A percentile compares a stretch with the other conserved stretches of the same genome.
These are phyloP conservation scores for Paraleonurus japonicus DNA, from an alignment of 257 asterid genomes.

Conservation along the genomic window DNA sequence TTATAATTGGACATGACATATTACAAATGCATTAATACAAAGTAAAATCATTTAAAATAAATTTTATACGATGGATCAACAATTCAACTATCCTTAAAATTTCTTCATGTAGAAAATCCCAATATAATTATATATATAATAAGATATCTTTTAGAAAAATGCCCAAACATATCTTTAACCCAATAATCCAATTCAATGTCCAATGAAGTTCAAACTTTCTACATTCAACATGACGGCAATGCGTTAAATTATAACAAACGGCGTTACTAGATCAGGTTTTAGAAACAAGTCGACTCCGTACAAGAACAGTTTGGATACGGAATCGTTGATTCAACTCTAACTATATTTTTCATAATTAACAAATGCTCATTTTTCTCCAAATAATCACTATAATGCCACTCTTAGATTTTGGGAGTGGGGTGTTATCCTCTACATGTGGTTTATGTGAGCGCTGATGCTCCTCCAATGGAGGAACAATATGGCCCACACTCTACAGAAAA, in stretches of 20 bases:
- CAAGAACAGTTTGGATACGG: conserved; percentile 18
- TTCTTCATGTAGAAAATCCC: no score
- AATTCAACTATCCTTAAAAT: no score
- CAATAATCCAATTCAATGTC: no score
- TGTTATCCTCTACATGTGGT: conserved; percentile 26
- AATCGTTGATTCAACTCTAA: neutral
- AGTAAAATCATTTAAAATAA: no score
- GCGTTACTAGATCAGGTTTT: neutral
- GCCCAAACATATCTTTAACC: no score
- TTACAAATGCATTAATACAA: no score
- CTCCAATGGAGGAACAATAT: conserved; percentile 1
- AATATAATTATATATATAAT: no score
- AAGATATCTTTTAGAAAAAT: no score
- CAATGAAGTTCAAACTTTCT: no score
- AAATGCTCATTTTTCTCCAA: neutral
- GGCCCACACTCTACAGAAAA: conserved; percentile 20
- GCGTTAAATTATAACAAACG: neutral
- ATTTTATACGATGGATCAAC: no score
- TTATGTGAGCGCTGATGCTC: neutral
- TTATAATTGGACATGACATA: no score
- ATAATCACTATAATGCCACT: conserved; percentile 16
- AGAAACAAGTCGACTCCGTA: conserved; percentile 28
- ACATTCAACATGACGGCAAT: neutral
- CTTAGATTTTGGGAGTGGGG: neutral
- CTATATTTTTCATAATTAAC: neutral